Base-by-base conservation (phyloP, 306 rosid genomes). In the Trichosanthes truncata region DNA sequence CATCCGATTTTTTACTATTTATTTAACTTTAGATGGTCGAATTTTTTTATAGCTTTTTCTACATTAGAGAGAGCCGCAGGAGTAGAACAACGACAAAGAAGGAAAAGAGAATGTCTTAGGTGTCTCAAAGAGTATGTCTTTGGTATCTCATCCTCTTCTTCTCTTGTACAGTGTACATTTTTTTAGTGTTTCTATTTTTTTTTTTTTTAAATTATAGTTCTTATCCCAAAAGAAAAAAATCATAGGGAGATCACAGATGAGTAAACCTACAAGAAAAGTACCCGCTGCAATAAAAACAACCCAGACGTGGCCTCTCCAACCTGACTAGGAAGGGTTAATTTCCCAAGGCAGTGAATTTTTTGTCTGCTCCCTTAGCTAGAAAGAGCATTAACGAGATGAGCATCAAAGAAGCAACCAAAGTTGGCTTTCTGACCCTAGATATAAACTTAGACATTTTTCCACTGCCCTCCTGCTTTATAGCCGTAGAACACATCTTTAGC, bases 201-300 rank as follows among this genome's bases (percentile, higher is more conserved):
- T 14, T 49, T 49, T 10, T 49, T 49, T 3, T 14, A 14, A 15
- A 13, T 3, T 12, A 48, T 12, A 48, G 2, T 45, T n/a, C 63
- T 57, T 0, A n/a, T 7, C n/a, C n/a, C 45, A 9, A 9, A 45
- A 29, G 33, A 25, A 29, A 61, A 29, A 11, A 7, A 0, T 9
- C 25, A 23, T 93, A 85, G 94, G 96, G 51, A 93, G 94, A 81
- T 94, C 96, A 74, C 94, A 96, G 80, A 91, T 23, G 98, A 89
- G 88, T 88, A 91, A 78, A 94, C 97, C 97, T 90, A 77, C 85
- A 86, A 75, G 56, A 82, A n/a, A n/a, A 78, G 43, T 18, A 75
- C 25, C 60, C 60, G 6, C 2, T 18, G 60, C 60, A 55, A 55
- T 2, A 55, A 55, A 55, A 55, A 55, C 60, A 52, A 52, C n/a